phyloP scores from a whole-genome alignment of 345 rosid genomes.

The Arabis hirsuta region DNA sequence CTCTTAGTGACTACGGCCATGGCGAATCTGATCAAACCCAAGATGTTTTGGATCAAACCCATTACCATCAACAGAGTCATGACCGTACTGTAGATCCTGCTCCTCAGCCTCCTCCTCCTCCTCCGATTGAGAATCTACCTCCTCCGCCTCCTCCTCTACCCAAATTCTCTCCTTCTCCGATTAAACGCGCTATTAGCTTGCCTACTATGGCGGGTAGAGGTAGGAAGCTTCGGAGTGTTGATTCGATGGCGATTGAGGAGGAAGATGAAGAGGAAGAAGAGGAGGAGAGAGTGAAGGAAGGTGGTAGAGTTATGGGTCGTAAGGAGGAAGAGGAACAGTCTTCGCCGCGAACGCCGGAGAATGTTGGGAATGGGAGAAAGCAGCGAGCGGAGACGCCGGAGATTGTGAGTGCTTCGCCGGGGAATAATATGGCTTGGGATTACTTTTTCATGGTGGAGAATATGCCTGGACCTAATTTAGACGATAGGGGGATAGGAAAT shows the following conservation, averaged over 20 bases:
- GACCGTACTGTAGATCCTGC: conserved; percentile 46
- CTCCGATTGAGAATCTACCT: conserved; percentile 63
- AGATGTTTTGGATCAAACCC: conserved; percentile 38
- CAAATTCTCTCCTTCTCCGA: conserved; percentile 77
- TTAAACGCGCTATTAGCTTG: conserved; percentile 72
- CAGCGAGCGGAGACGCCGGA: conserved; percentile 47
- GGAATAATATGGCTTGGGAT: conserved; percentile 61
- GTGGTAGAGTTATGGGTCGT: not conserved
- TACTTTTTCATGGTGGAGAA: conserved; percentile 66
- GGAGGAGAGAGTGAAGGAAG: conserved; percentile 35
- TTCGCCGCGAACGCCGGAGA: conserved; percentile 38
- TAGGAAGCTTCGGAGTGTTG: conserved; percentile 47
- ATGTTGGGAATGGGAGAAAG: conserved; percentile 45
- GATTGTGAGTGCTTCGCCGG: conserved; percentile 49
- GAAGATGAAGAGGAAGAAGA: conserved; percentile 59
- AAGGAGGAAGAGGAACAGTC: conserved; percentile 27
- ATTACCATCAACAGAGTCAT: conserved; percentile 32
- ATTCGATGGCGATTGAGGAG: conserved; percentile 53
- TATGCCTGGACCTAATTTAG: conserved; percentile 66
- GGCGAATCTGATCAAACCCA: conserved; percentile 64
- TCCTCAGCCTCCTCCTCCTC: conserved; percentile 61
- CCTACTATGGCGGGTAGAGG: conserved; percentile 51
- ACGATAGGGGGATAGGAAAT: conserved; percentile 42
- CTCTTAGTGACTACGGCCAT: conserved; percentile 84
- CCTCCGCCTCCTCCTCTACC: conserved; percentile 91